Conservation (phyloP, 257 asterid species). For the Ilex aquifolium region DNA sequence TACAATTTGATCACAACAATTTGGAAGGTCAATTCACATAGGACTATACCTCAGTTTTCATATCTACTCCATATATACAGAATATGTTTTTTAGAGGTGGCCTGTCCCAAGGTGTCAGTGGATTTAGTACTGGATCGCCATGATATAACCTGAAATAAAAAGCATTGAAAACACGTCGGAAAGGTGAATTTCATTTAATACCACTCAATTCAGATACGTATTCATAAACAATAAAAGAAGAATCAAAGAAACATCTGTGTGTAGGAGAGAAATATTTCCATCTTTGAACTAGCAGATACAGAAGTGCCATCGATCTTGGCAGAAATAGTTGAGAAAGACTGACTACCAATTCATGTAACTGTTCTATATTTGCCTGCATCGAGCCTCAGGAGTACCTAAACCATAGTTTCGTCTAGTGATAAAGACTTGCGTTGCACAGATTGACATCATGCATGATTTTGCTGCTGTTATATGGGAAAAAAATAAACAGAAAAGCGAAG, state of each 20-base stretch:
- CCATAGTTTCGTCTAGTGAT: no score
- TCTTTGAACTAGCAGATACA: background rate
- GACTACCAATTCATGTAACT: background rate
- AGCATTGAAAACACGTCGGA: conserved; percentile 17
- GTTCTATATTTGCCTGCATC: no score
- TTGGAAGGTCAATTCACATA: background rate
- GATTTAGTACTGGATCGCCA: conserved; percentile 89
- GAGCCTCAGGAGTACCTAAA: no score
- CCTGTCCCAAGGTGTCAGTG: conserved; percentile 99
- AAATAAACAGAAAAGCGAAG: no score
- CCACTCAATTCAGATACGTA: background rate
- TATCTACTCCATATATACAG: conserved; percentile 86
- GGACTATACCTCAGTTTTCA: conserved; percentile 81
- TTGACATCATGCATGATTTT: no score
- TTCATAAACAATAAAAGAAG: background rate
- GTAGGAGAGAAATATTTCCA: background rate
- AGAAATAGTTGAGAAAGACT: background rate
- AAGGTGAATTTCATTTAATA: background rate
- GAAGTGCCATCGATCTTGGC: background rate
- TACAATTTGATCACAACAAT: no score
- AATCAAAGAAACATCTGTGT: background rate
- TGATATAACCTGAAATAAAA: conserved; percentile 72
- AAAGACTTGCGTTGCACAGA: no score
- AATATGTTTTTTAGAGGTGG: conserved; percentile 97
- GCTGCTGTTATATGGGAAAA: no score